phyloP scores from a whole-genome alignment of 192 early-diverging fungal genomes.

The Lunasporangiospora selenospora region DNA sequence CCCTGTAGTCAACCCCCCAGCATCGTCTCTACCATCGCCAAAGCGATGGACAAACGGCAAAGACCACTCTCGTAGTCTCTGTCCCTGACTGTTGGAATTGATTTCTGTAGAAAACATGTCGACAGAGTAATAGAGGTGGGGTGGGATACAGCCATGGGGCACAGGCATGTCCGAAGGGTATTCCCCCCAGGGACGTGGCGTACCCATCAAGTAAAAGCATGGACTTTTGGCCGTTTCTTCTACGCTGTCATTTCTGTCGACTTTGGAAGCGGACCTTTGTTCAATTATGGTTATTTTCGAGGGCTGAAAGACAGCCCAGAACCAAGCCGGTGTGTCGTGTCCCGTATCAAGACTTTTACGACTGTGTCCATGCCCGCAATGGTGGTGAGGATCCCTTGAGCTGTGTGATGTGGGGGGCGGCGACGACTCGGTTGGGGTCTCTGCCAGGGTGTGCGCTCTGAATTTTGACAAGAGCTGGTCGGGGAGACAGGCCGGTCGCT shows the following conservation, averaged over 20 bases:
- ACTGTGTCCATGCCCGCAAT: background rate
- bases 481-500: too few relatives aligned
- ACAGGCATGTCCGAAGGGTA: slow-evolving; percentile 21
- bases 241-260: background rate
- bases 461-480: too few relatives aligned
- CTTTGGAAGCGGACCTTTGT: background rate
- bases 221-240: background rate
- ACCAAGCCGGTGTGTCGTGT: background rate
- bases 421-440: background rate
- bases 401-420: background rate
- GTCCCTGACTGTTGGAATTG: background rate
- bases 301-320: slow-evolving; percentile 20
- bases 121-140: slow-evolving; percentile 29
- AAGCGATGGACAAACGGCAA: slow-evolving; percentile 26
- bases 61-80: background rate
- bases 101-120: background rate
- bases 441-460: too few relatives aligned
- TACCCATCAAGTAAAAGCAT: slow-evolving; percentile 13
- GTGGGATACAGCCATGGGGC: slow-evolving; percentile 41
- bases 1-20: slow-evolving; percentile 26
- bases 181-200: slow-evolving; percentile 14
- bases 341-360: too few relatives aligned
- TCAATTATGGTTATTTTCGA: too few relatives aligned
- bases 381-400: background rate
- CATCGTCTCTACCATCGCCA: slow-evolving; percentile 25